These are phyloP conservation scores for Aspergillus sp. DNA, from an alignment of 2,329 filamentous ascomycete genomes.

Conservation along the genomic window DNA sequence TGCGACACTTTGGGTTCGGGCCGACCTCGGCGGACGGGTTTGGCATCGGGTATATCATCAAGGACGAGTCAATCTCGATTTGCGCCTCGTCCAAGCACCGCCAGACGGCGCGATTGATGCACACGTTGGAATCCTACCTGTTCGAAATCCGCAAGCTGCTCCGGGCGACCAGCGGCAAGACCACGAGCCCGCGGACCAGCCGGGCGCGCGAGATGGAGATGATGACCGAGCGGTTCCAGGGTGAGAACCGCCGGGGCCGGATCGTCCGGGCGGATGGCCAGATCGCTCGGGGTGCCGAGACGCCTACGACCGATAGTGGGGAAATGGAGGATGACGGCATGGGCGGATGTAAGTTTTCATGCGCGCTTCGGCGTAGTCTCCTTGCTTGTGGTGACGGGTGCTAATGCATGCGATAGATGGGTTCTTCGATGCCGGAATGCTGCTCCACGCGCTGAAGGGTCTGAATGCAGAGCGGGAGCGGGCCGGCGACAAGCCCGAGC, in stretches of 20 bases:
- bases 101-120: conserved; percentile 86
- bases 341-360: conserved; percentile 78
- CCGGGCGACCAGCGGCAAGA: conserved; percentile 63
- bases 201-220: conserved; percentile 62
- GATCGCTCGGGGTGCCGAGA: conserved; percentile 52
- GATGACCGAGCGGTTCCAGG: conserved; percentile 38
- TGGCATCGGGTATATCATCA: conserved; percentile 98
- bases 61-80: conserved; percentile 85
- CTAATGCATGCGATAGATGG: conserved; percentile 62
- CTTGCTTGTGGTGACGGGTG: conserved; percentile 2
- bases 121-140: conserved; percentile 85
- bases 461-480: conserved; percentile 34
- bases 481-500: conserved; percentile 34
- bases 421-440: conserved; percentile 96
- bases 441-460: conserved; percentile 80
- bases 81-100: conserved; percentile 92
- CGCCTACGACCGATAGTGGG: conserved; percentile 67
- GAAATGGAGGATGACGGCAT: conserved; percentile 80
- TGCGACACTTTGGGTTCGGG: conserved; percentile 95
- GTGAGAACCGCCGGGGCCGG: conserved; percentile 66
- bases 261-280: conserved; percentile 61
- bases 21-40: conserved; percentile 93
- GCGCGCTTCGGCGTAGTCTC: conserved; percentile 8
- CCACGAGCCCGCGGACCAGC: conserved; percentile 52
- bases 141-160: conserved; percentile 85